Evolutionary conservation across 2,329 filamentous ascomycete genomes (phyloP).

Genomic region (Aspergillus glaucus): DNA sequence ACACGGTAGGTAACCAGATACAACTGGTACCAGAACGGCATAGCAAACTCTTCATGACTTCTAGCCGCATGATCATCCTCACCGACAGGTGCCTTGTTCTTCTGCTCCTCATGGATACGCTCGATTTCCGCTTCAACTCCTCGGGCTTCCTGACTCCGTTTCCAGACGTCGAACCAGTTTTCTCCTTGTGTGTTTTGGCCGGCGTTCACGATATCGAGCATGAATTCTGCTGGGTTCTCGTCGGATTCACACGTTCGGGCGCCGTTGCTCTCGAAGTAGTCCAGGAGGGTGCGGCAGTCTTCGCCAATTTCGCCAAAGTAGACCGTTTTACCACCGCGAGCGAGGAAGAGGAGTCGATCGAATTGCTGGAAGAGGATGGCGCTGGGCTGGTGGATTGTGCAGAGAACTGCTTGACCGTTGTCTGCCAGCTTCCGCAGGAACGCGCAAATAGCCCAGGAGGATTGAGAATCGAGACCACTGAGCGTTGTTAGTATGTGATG

Average conservation of each 20-base stretch:
- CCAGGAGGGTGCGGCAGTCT: constrained; percentile 49
- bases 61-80: constrained; percentile 14
- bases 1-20: constrained; percentile 62
- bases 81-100: constrained; percentile 20
- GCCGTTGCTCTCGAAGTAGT: constrained; percentile 61
- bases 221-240: constrained; percentile 70
- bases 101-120: constrained; percentile 45
- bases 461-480: constrained; percentile 79
- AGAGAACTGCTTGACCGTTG: constrained; percentile 79
- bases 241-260: constrained; percentile 51
- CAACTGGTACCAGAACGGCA: constrained; percentile 62
- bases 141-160: constrained; percentile 48
- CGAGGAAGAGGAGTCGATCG: constrained; percentile 56
- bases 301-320: constrained; percentile 62
- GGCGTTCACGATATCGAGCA: constrained; percentile 54
- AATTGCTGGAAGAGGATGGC: constrained; percentile 86
- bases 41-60: constrained; percentile 66
- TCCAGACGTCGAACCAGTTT: constrained; percentile 60
- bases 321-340: constrained; percentile 58
- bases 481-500: neutral
- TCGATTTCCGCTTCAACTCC: constrained; percentile 53
- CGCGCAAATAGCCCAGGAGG: constrained; percentile 79
- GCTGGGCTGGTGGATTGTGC: constrained; percentile 89
- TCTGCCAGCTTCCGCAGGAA: constrained; percentile 81
- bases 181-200: constrained; percentile 22